Evolutionary conservation across 129 eudicot genomes (phyloP), one percentile per base, ranked within the genome.

Genomic region (Deinandra increscens): DNA sequence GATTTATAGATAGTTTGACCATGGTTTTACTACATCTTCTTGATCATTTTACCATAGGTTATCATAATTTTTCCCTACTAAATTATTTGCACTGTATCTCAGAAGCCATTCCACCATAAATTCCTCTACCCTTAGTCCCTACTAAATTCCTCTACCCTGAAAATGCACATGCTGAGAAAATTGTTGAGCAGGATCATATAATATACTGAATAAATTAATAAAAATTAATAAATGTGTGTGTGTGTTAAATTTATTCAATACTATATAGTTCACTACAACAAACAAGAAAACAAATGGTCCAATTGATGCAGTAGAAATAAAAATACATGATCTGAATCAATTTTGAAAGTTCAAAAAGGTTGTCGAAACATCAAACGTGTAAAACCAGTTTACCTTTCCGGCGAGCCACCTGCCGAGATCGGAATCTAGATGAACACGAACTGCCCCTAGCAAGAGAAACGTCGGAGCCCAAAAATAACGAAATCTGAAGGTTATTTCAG

Each of bases 391-490:
- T 60, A 87, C 95, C 87, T 77, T 46, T 51, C 17, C 76, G 26
- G 44, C 79, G 74, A 4, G 75, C 14, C 46, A n/a, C 44, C 29
- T 61, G 67, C 12, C 22, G 68, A 76, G 66, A 73, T 50, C 80
- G 70, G 73, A 41, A 39, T 70, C 53, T 71, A 12, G 79, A 55
- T 36, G 76, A 84, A 66, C 18, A 66, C 37, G 64, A 58, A 49
- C 15, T 7, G 17, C 65, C 54, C 75, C 83, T 69, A 31, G 79
- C 59, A 31, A 64, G 0, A 66, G 64, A 79, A 78, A 82, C 64
- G 33, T 77, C 66, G 37, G 69, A 37, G 31, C 84, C 85, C 12
- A 74, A 68, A 41, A 87, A 84, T 18, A 64, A 53, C 53, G 76
- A 68, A 60, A 41, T 45, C 88, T 86, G 53, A 56, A 70, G 44